Conservation (phyloP, 2,329 filamentous ascomycete species). For the Rasamsonia emersonii region DNA sequence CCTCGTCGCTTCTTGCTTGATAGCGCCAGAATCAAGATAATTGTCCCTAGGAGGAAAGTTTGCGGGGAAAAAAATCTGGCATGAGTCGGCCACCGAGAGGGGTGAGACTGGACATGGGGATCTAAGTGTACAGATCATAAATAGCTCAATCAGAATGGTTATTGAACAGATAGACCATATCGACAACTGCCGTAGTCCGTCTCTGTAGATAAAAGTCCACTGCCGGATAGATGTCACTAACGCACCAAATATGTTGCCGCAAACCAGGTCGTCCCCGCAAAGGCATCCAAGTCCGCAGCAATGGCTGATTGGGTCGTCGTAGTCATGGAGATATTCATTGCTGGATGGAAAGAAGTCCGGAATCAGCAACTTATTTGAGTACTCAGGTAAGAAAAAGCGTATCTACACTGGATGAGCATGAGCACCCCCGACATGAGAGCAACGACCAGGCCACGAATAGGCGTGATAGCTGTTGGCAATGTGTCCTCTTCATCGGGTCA, state of each 20-base stretch:
- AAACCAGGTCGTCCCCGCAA: slow-evolving; percentile 69
- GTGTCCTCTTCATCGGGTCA: slow-evolving; percentile 2
- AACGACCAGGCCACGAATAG: slow-evolving; percentile 10
- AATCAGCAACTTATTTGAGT: slow-evolving; percentile 1
- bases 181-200: too few species aligned
- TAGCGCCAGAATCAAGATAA: slow-evolving; percentile 70
- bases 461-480: slow-evolving; percentile 2
- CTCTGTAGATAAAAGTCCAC: slow-evolving; percentile 23
- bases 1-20: slow-evolving; percentile 59
- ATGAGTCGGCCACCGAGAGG: slow-evolving; percentile 64
- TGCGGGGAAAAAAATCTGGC: slow-evolving; percentile 64
- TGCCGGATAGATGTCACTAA: not conserved
- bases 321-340: slow-evolving; percentile 69
- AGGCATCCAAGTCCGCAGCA: slow-evolving; percentile 65
- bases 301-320: slow-evolving; percentile 73
- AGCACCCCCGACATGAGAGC: slow-evolving; percentile 17
- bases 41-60: too few species aligned
- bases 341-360: slow-evolving; percentile 17
- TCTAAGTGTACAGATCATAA: too few species aligned
- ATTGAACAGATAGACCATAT: too few species aligned
- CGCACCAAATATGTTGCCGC: slow-evolving; percentile 62
- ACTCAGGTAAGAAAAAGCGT: not conserved
- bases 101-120: slow-evolving; percentile 50
- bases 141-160: too few species aligned
- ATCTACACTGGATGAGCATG: slow-evolving; percentile 18